These are phyloP conservation scores for Tylopilus orsonianus DNA, from an alignment of 1,284 basidiomycete genomes.

Conservation along the genomic window DNA sequence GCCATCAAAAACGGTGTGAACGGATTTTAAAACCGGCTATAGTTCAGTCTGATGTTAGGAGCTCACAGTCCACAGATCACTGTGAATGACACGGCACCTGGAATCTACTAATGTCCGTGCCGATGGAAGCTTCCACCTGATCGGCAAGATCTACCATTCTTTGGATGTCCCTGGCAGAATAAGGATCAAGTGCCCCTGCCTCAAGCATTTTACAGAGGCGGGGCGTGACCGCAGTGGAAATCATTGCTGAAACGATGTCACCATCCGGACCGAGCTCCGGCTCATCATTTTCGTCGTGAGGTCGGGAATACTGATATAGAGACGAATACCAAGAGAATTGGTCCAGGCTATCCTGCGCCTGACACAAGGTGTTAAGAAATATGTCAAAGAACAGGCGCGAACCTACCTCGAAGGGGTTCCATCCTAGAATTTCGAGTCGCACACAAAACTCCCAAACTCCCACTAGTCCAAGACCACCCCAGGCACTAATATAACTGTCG, in stretches of 20 bases:
- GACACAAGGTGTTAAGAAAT: conserved; percentile 8
- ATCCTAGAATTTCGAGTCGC: conserved; percentile 80
- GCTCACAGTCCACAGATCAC: not conserved
- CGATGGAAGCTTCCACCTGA: conserved; percentile 79
- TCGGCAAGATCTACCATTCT: conserved; percentile 75
- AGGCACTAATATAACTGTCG: conserved; percentile 87
- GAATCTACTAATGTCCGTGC: conserved; percentile 63
- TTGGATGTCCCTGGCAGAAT: conserved; percentile 67
- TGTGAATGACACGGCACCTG: conserved; percentile 48
- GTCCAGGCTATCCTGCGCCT: conserved; percentile 65
- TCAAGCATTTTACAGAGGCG: conserved; percentile 70
- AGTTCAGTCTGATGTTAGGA: conserved; percentile 16
- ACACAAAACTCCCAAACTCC: conserved; percentile 97
- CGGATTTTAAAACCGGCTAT: conserved; percentile 68
- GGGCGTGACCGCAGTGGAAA: conserved; percentile 81
- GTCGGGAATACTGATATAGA: conserved; percentile 77
- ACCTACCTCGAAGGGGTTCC: conserved; percentile 83
- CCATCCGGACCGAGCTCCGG: conserved; percentile 76
- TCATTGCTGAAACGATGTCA: conserved; percentile 86
- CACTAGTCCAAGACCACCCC: conserved; percentile 86
- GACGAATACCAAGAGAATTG: conserved; percentile 82
- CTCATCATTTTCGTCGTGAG: conserved; percentile 48
- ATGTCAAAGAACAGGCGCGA: not conserved
- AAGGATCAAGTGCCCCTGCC: conserved; percentile 78
- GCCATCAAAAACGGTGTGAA: conserved; percentile 56